Evolutionary conservation across 1,284 basidiomycete genomes (phyloP).

Genomic region (Anthracocystis walkeri): DNA sequence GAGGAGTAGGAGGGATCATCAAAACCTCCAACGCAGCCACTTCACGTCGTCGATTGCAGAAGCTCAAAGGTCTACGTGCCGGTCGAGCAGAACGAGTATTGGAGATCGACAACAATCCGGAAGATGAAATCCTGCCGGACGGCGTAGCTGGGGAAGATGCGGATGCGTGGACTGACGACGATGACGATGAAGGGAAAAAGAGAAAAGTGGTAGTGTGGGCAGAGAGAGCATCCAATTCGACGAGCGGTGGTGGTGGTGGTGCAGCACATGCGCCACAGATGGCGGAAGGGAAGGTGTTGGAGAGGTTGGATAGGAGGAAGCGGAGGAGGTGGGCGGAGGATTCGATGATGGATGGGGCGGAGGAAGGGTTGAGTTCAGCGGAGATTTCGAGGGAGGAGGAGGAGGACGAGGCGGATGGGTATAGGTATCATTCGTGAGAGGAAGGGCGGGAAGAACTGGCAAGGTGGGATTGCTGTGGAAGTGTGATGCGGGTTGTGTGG

Average conservation of each 20-base stretch:
- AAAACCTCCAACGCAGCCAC: slow-evolving; percentile 33
- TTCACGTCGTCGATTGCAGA: slow-evolving; percentile 19
- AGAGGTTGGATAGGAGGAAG: slow-evolving; percentile 27
- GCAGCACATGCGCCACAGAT: slow-evolving; percentile 3
- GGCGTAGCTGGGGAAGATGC: slow-evolving; percentile 9
- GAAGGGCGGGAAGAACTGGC: too few species aligned
- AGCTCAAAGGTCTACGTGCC: slow-evolving; percentile 33
- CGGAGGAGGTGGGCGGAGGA: slow-evolving; percentile 9
- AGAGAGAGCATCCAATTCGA: slow-evolving; percentile 1
- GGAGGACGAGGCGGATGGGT: not conserved
- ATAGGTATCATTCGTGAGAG: slow-evolving; percentile 19
- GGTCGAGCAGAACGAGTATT: slow-evolving; percentile 31
- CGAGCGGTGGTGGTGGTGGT: not conserved
- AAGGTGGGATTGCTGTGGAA: too few species aligned
- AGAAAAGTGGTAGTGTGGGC: slow-evolving; percentile 19
- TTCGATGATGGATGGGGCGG: not conserved
- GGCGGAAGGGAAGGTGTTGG: slow-evolving; percentile 14
- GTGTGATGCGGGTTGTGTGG: not conserved
- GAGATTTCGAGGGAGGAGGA: slow-evolving; percentile 8
- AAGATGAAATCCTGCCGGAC: slow-evolving; percentile 13
- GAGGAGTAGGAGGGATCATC: slow-evolving; percentile 10
- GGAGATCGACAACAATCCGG: slow-evolving; percentile 20
- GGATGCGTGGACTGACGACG: slow-evolving; percentile 49
- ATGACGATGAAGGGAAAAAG: not conserved
- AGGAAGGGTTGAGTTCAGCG: not conserved